These are phyloP conservation scores for Phytophthora quininea DNA, from an alignment of 352 stramenopile species.

Conservation along the genomic window DNA sequence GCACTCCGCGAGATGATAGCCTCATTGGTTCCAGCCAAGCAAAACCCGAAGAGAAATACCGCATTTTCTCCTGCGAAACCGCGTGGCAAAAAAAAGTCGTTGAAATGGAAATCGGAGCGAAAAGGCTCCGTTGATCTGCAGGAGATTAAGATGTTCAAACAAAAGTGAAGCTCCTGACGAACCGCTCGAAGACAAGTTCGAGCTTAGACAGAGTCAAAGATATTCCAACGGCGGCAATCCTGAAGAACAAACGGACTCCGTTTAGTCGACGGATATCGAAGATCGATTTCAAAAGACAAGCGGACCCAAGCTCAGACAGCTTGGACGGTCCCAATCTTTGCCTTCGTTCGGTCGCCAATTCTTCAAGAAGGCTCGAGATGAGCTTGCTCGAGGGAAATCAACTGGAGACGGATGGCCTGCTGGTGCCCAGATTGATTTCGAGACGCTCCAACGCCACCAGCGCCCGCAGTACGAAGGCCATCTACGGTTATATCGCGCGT, in stretches of 20 bases:
- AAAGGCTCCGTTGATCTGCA: not conserved
- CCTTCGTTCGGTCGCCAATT: slow-evolving; percentile 42
- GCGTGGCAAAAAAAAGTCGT: no score
- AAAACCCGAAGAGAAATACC: not conserved
- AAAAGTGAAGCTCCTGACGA: not conserved
- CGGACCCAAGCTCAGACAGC: not conserved
- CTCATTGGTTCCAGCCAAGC: not conserved
- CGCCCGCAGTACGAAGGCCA: slow-evolving; percentile 42
- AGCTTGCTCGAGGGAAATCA: slow-evolving; percentile 41
- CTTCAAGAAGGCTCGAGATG: slow-evolving; percentile 40
- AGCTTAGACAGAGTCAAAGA: not conserved
- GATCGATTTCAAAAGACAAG: not conserved
- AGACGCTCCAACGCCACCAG: slow-evolving; percentile 51
- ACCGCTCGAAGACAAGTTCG: not conserved
- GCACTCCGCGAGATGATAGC: slow-evolving; percentile 9
- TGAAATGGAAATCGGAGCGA: not conserved
- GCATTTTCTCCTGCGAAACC: not conserved
- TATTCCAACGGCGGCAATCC: no score
- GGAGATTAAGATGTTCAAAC: not conserved
- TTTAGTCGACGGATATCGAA: not conserved
- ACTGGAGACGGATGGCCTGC: slow-evolving; percentile 3
- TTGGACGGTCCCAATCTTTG: slow-evolving; percentile 43
- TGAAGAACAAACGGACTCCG: not conserved
- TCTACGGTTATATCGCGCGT: slow-evolving; percentile 41
- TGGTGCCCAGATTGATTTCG: slow-evolving; percentile 36